phyloP scores from a whole-genome alignment of 805 yeast species.

The Candida qinlingensis region DNA sequence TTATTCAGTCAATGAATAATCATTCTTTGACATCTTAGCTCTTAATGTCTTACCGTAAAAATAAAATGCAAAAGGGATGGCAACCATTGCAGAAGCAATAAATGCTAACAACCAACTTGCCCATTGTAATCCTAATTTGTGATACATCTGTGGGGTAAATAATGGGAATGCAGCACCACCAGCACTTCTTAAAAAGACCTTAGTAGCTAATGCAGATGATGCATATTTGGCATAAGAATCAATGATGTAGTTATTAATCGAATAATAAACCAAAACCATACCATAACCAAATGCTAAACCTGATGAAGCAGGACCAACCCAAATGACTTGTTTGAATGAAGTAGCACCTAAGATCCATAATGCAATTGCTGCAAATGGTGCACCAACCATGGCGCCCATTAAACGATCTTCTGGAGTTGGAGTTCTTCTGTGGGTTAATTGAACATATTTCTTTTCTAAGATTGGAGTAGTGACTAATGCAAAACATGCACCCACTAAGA shows the following conservation, averaged over 20 bases:
- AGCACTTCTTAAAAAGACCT: constrained; percentile 72
- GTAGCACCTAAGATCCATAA: constrained; percentile 80
- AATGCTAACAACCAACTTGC: constrained; percentile 77
- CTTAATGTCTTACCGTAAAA: constrained; percentile 61
- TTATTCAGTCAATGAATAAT: constrained; percentile 36
- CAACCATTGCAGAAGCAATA: constrained; percentile 70
- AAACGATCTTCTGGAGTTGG: constrained; percentile 80
- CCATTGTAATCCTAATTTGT: constrained; percentile 70
- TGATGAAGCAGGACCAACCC: constrained; percentile 76
- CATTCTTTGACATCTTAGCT: constrained; percentile 60
- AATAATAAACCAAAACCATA: constrained; percentile 69
- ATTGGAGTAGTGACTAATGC: constrained; percentile 74
- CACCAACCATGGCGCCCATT: constrained; percentile 76
- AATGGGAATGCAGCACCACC: constrained; percentile 87
- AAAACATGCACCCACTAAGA: constrained; percentile 75
- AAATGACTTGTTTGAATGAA: constrained; percentile 59
- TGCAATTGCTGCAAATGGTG: constrained; percentile 78
- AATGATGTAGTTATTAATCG: constrained; percentile 78
- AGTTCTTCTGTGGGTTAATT: constrained; percentile 44
- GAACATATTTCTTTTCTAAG: constrained; percentile 57
- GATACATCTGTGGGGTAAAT: constrained; percentile 78
- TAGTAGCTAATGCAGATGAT: constrained; percentile 76
- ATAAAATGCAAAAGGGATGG: constrained; percentile 67
- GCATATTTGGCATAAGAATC: constrained; percentile 84
- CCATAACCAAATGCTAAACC: constrained; percentile 81